Base-by-base conservation (phyloP, 78 protist species). In the Dictyostelium capitatum region DNA sequence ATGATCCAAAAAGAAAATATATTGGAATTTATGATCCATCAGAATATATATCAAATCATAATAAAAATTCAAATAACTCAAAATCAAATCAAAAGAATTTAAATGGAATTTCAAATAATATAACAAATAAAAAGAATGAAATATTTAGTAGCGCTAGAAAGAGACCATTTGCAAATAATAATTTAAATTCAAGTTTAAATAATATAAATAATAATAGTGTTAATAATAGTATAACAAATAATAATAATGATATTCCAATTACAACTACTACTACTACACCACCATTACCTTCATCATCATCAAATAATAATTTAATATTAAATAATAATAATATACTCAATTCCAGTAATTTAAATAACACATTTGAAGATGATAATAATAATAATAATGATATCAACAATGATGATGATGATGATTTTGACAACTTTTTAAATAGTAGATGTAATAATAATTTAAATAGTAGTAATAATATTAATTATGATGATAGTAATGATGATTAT, bases 21-120 rank as follows among this genome's bases (percentile, higher is more conserved):
- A 65, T 65, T 65, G 73, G 73, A 65, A 65, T 65, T 65, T 65
- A 65, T 28, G 73, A 65, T 12, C 73, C 73, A 30, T 28, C n/a
- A 12, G 73, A 65, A 65, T 65, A 65, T 65, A 65, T 65, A 28
- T 14, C 73, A 0, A 30, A n/a, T 30, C 43, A 37, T 37, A 65
- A 65, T 65, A 65, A 30, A 9, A 65, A 65, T 30, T 65, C 73
- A 65, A 65, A 65, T 12, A 65, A 65, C 28, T 65, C 73, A 4
- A 65, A 65, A 65, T 23, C 73, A 30, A 65, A 65, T 28, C 73
- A 30, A 30, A 65, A 65, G 46, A 65, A 30, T 65, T 30, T 41
- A 30, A 30, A 23, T 14, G 25, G 41, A 65, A 65, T 14, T 30
- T 12, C 23, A 25, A 12, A 25, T 12, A 65, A 65, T 65, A 65